Percentiles rank a stretch among this genome's conserved stretches.
These are phyloP conservation scores for Tephrocybe rancida DNA, from an alignment of 768 basidiomycete species.

Conservation along the genomic window DNA sequence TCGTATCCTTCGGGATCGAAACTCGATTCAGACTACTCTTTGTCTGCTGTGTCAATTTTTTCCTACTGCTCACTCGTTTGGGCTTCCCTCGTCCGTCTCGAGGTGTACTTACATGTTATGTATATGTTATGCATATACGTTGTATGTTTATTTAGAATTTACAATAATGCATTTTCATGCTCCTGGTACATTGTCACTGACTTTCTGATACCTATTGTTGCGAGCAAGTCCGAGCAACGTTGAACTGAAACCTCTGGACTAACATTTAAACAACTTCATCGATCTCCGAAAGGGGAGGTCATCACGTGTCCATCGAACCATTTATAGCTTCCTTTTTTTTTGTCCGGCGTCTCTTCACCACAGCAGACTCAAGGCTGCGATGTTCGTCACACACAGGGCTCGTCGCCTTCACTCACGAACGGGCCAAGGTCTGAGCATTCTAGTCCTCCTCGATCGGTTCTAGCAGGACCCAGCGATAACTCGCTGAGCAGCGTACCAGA, in stretches of 20 bases:
- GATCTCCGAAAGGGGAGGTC: no score
- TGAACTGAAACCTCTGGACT: no score
- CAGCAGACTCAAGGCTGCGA: slow-evolving; percentile 62
- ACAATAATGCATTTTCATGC: no score
- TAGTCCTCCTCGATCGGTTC: slow-evolving; percentile 63
- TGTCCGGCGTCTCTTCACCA: slow-evolving; percentile 5
- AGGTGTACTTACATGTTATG: background rate
- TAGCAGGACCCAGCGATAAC: slow-evolving; percentile 63
- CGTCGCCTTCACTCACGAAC: slow-evolving; percentile 56
- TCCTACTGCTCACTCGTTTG: slow-evolving; percentile 19
- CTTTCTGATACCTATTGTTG: no score
- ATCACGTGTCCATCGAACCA: no score
- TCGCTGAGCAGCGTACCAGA: slow-evolving; percentile 69
- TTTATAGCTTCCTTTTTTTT: background rate
- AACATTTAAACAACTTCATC: no score
- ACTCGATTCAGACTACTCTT: slow-evolving; percentile 71
- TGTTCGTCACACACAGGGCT: slow-evolving; percentile 62
- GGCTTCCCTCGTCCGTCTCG: slow-evolving; percentile 9
- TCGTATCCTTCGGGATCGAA: slow-evolving; percentile 38
- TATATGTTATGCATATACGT: no score
- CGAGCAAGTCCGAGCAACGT: no score
- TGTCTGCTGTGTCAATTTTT: slow-evolving; percentile 42
- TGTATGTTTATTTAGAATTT: no score
- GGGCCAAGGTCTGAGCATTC: slow-evolving; percentile 84
- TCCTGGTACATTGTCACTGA: no score